phyloP scores from a whole-genome alignment of 441 rosid genomes.

The Mallotus japonicus region DNA sequence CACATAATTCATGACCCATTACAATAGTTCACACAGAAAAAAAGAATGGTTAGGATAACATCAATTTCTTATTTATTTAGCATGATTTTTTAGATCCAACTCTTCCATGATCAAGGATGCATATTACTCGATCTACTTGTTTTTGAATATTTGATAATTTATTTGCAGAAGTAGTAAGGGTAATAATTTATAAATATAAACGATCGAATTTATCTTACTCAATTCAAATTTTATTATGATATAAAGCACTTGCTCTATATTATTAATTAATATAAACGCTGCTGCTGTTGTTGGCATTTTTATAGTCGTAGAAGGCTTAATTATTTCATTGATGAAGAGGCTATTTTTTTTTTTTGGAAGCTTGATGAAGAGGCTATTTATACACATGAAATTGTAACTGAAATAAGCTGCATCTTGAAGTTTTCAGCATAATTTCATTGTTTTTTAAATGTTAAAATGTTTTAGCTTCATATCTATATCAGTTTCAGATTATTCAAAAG shows the following conservation, averaged over 20 bases:
- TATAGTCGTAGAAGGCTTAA: too few species aligned
- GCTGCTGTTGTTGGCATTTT: too few species aligned
- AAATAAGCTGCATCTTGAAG: too few species aligned
- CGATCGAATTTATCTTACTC: background rate
- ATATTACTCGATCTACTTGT: constrained; percentile 83
- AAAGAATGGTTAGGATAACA: background rate
- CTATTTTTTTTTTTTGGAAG: too few species aligned
- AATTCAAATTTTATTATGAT: background rate
- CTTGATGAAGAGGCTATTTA: too few species aligned
- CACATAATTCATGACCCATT: background rate
- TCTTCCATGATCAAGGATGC: constrained; percentile 4
- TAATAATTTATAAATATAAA: constrained; percentile 55
- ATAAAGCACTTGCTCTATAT: constrained; percentile 12
- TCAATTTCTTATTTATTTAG: constrained; percentile 31
- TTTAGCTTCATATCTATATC: too few species aligned
- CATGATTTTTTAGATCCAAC: constrained; percentile 22
- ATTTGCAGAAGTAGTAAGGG: constrained; percentile 88
- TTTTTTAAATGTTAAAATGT: too few species aligned
- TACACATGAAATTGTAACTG: too few species aligned
- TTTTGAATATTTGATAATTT: constrained; percentile 71
- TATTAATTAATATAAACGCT: too few species aligned
- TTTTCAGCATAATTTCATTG: too few species aligned
- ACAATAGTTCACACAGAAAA: background rate
- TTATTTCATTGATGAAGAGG: too few species aligned
- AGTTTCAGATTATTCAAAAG: too few species aligned